Evolutionary conservation across 352 stramenopile genomes (phyloP).

Genomic region (Pythium phragmiticola): DNA sequence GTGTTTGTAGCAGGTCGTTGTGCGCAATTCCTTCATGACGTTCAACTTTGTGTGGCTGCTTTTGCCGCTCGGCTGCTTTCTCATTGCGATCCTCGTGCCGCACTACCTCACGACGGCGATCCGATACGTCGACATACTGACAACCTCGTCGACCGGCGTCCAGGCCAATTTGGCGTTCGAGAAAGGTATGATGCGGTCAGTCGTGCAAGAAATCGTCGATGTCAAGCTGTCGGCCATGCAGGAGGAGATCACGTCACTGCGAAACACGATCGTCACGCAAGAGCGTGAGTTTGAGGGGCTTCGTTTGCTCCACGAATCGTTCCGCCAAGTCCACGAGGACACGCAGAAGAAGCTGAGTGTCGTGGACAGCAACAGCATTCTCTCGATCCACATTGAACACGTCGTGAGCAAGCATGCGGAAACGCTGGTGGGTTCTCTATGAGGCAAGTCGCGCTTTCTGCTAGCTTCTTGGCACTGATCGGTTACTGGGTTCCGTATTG

Average conservation of each 20-base stretch:
- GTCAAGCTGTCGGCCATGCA: conserved; percentile 59
- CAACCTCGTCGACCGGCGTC: conserved; percentile 36
- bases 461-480: neutral
- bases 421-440: conserved; percentile 42
- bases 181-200: conserved; percentile 54
- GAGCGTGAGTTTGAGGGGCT: conserved; percentile 63
- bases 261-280: conserved; percentile 50
- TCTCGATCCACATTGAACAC: conserved; percentile 71
- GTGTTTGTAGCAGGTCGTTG: conserved; percentile 29
- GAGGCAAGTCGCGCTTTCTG: neutral
- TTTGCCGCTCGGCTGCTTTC: conserved; percentile 63
- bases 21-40: conserved; percentile 74
- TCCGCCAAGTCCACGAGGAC: conserved; percentile 57
- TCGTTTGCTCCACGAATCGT: conserved; percentile 50
- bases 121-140: conserved; percentile 67
- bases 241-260: conserved; percentile 48
- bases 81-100: conserved; percentile 65
- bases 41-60: conserved; percentile 77
- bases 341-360: conserved; percentile 61
- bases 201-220: conserved; percentile 71
- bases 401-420: conserved; percentile 62
- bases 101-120: conserved; percentile 69
- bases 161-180: conserved; percentile 36
- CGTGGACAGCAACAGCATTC: conserved; percentile 44
- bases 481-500: neutral